phyloP scores from a whole-genome alignment of 2,329 filamentous ascomycete genomes.

The Penicillium sp. region DNA sequence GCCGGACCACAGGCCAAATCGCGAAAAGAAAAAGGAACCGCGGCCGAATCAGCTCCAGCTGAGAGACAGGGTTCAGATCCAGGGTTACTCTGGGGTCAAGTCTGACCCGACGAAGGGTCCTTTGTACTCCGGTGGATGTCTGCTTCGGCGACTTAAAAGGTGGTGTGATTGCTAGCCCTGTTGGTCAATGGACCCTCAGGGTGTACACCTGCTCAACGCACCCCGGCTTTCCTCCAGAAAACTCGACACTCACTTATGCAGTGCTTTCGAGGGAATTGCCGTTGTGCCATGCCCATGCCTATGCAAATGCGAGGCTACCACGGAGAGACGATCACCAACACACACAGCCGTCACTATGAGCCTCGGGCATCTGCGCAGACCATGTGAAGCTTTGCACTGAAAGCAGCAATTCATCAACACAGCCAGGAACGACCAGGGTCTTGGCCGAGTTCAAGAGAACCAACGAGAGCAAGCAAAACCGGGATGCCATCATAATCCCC shows the following conservation, averaged over 20 bases:
- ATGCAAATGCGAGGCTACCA: neutral
- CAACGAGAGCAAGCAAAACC: neutral
- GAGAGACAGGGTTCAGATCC: neutral
- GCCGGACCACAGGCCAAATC: neutral
- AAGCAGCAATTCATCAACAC: neutral
- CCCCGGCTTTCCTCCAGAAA: too few relatives aligned
- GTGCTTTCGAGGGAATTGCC: too few relatives aligned
- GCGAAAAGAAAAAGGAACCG: neutral
- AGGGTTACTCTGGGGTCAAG: neutral
- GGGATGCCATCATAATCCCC: constrained; percentile 2
- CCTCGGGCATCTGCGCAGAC: neutral
- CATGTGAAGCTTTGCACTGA: constrained; percentile 1
- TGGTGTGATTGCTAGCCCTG: constrained; percentile 2
- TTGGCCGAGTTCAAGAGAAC: neutral
- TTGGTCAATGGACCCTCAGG: neutral
- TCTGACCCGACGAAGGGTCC: neutral
- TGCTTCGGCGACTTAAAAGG: constrained; percentile 2
- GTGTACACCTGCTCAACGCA: too few relatives aligned
- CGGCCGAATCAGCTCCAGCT: neutral
- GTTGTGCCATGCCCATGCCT: too few relatives aligned
- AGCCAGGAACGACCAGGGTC: neutral
- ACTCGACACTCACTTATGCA: too few relatives aligned
- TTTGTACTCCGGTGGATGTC: neutral
- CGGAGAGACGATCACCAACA: neutral
- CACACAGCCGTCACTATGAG: neutral